Percentiles rank a stretch among this genome's conserved stretches.
Evolutionary conservation across 176 grass and related monocot species (phyloP).

Genomic region (Pontederia paniculata): DNA sequence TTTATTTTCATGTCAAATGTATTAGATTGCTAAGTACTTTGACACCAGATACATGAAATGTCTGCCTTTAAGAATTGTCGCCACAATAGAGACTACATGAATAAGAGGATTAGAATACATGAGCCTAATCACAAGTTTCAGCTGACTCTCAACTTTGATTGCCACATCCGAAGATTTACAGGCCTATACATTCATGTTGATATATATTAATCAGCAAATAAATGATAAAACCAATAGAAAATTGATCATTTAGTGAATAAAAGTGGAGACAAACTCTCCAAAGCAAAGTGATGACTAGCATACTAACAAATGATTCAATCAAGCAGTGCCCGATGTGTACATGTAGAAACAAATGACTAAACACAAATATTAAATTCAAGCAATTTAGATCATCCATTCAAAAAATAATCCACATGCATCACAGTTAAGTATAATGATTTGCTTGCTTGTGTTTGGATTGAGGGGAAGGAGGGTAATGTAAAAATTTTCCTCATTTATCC

Average conservation of each 20-base stretch:
- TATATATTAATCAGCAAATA: background rate
- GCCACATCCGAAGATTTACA: slow-evolving; percentile 73
- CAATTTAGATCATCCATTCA: too few relatives aligned
- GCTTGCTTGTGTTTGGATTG: too few relatives aligned
- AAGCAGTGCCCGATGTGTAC: too few relatives aligned
- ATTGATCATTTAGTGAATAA: background rate
- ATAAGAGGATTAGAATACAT: slow-evolving; percentile 98
- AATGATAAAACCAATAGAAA: background rate
- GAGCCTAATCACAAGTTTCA: slow-evolving; percentile 98
- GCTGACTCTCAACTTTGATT: slow-evolving; percentile 89
- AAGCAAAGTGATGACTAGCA: too few relatives aligned
- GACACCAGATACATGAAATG: slow-evolving; percentile 19
- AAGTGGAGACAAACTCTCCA: too few relatives aligned
- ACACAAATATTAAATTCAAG: too few relatives aligned
- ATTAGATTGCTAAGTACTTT: background rate
- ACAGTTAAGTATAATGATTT: too few relatives aligned
- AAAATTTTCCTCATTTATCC: too few relatives aligned
- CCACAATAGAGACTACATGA: slow-evolving; percentile 90
- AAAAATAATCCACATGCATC: too few relatives aligned
- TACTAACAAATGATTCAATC: too few relatives aligned
- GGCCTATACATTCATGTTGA: slow-evolving; percentile 43
- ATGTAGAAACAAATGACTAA: too few relatives aligned
- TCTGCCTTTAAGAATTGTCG: slow-evolving; percentile 78
- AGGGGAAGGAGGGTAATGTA: too few relatives aligned
- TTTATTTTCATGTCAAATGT: background rate